phyloP scores from a whole-genome alignment of 164 flowering plant species.

The Platanus orientalis region DNA sequence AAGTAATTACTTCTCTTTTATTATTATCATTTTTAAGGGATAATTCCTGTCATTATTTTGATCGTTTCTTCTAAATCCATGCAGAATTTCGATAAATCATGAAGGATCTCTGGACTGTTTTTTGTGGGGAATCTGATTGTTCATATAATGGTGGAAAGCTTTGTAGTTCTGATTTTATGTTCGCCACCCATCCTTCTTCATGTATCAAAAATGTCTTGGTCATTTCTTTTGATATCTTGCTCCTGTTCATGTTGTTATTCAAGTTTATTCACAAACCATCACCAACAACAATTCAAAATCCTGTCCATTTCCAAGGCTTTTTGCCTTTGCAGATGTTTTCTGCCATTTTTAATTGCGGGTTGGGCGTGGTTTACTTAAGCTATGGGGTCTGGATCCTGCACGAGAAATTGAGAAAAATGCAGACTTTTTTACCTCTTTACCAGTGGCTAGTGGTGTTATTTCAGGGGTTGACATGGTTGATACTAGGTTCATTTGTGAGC shows the following conservation, averaged over 20 bases:
- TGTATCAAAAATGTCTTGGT: too few relatives aligned
- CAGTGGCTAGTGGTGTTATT: too few relatives aligned
- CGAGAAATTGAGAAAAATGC: slow-evolving; percentile 13
- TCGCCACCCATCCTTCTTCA: slow-evolving; percentile 26
- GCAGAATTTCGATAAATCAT: too few relatives aligned
- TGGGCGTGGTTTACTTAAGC: slow-evolving; percentile 39
- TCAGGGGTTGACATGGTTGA: slow-evolving; percentile 54
- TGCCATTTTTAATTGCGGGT: slow-evolving; percentile 28
- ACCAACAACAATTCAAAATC: slow-evolving; percentile 8
- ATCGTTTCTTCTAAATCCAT: too few relatives aligned
- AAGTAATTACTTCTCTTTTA: too few relatives aligned
- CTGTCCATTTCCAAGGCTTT: slow-evolving; percentile 1
- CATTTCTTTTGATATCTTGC: slow-evolving; percentile 37
- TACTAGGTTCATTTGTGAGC: slow-evolving; percentile 26
- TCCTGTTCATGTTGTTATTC: slow-evolving; percentile 29
- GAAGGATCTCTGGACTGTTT: too few relatives aligned
- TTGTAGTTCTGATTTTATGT: slow-evolving; percentile 18
- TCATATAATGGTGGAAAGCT: slow-evolving; percentile 6
- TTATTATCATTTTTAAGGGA: too few relatives aligned
- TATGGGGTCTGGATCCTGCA: too few relatives aligned
- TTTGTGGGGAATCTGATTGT: too few relatives aligned
- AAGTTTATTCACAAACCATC: slow-evolving; percentile 16
- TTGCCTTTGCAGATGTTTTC: slow-evolving; percentile 20
- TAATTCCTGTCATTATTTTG: too few relatives aligned
- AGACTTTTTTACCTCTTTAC: slow-evolving; percentile 31